Evolutionary conservation across 140 eudicot genomes (phyloP), one percentile per base, ranked within the genome.

Genomic region (Senecio squalidus): DNA sequence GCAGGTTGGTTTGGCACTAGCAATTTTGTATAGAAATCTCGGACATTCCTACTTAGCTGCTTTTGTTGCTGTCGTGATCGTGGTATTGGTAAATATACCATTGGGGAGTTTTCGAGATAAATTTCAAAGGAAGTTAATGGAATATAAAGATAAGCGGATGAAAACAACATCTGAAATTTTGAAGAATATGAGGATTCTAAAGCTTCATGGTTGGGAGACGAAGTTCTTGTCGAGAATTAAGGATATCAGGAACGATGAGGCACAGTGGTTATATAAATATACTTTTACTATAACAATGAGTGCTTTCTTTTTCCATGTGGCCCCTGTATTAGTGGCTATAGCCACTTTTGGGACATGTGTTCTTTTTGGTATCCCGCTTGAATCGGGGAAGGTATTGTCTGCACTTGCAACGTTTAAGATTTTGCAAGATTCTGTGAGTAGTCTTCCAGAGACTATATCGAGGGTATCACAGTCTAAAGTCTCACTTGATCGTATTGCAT

Each of bases 131-230:
- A 65, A 66, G 28, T 57, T 89, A 7, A 84, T 89, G 97, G 57
- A 79, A 61, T 80, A 70, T 4, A 84, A 82, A 62, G 97, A 89
- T 65, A 62, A 51, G 60, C 68, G 97, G 71, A 85, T 89, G 97
- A 89, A 89, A 71, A 76, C 83, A 11, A 89, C 86, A 4, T 85
- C 89, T 34, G 97, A 89, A 62, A 77, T 82, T 43, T 69, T 89
- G 70, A 80, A 77, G 53, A 89, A 89, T 61, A 89, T 85, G 95
- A 78, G 94, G 62, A 85, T 89, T 62, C 89, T 89, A 33, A 89
- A 85, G 75, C 94, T 89, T 49, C 78, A 89, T 51, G 95, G 94
- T 6, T 85, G 97, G 97, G 97, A 85, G 73, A 64, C 82, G 95
- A 89, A 83, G 81, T 85, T 89, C 55, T 74, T 89, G 72, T 76